Evolutionary conservation across 108 stramenopile genomes (phyloP).

Genomic region (Mayamaea pseudoterrestris): DNA sequence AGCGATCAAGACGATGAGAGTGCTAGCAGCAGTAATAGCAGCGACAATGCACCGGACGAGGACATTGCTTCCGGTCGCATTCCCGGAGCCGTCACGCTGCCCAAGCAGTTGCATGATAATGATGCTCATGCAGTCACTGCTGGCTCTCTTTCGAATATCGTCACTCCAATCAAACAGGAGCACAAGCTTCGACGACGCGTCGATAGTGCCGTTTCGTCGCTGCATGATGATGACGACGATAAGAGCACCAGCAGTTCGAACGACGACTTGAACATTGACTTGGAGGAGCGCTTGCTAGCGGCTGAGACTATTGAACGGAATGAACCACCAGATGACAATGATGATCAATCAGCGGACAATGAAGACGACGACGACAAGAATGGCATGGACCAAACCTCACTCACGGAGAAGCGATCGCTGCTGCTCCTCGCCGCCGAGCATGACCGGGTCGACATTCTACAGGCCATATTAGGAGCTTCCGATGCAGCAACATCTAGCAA

Average conservation of each 20-base stretch:
- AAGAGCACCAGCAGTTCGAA: slow-evolving; percentile 3
- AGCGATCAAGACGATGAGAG: too few relatives aligned
- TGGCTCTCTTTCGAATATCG: too few relatives aligned
- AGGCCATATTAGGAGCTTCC: slow-evolving; percentile 36
- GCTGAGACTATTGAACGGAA: neutral
- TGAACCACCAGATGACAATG: neutral
- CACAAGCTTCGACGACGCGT: too few relatives aligned
- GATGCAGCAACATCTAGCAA: slow-evolving; percentile 12
- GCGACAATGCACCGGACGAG: too few relatives aligned
- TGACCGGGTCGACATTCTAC: slow-evolving; percentile 77
- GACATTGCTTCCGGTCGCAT: too few relatives aligned
- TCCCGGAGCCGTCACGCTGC: too few relatives aligned
- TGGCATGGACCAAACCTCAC: slow-evolving; percentile 34
- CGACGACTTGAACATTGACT: slow-evolving; percentile 3
- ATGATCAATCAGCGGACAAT: too few relatives aligned
- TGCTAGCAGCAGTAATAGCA: too few relatives aligned
- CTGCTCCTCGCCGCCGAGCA: slow-evolving; percentile 77
- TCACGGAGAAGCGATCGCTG: slow-evolving; percentile 61
- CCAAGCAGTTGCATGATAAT: too few relatives aligned
- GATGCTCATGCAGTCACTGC: too few relatives aligned
- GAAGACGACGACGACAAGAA: slow-evolving; percentile 40
- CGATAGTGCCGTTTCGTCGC: too few relatives aligned
- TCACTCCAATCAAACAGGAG: too few relatives aligned
- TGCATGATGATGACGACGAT: neutral
- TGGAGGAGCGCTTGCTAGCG: neutral